phyloP scores from a whole-genome alignment of 306 rosid species.

The Pyrus betulifolia region DNA sequence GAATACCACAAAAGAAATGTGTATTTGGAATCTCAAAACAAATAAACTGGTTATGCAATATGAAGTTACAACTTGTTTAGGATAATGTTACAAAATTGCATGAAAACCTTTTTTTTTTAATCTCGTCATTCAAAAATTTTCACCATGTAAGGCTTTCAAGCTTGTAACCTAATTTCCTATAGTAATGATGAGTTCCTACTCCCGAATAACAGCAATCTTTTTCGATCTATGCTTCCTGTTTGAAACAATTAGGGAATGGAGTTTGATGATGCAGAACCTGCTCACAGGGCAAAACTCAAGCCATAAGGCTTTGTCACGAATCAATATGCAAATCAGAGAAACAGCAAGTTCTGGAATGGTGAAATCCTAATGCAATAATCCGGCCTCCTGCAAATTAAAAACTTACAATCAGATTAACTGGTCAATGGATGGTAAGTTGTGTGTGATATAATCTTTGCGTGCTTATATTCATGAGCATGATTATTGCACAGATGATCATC shows the following conservation, averaged over 20 bases:
- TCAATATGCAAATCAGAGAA: no score
- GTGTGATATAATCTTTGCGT: background rate
- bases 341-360: no score
- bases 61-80: background rate
- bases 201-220: conserved; percentile 82
- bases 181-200: conserved; percentile 91
- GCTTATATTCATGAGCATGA: background rate
- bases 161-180: conserved; percentile 82
- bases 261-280: no score
- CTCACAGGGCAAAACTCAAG: no score
- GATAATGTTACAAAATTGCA: conserved; percentile 31
- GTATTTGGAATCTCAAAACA: background rate
- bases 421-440: no score
- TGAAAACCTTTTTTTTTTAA: background rate
- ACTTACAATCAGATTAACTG: no score
- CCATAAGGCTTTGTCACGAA: no score
- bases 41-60: background rate
- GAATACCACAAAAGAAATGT: no score
- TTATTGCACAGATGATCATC: background rate
- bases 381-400: no score
- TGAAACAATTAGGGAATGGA: background rate
- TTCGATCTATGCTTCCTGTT: conserved; percentile 75
- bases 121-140: conserved; percentile 41
- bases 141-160: conserved; percentile 99
- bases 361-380: no score